Base-by-base conservation (phyloP, 805 yeast species). In the Clavispora santaluciae region DNA sequence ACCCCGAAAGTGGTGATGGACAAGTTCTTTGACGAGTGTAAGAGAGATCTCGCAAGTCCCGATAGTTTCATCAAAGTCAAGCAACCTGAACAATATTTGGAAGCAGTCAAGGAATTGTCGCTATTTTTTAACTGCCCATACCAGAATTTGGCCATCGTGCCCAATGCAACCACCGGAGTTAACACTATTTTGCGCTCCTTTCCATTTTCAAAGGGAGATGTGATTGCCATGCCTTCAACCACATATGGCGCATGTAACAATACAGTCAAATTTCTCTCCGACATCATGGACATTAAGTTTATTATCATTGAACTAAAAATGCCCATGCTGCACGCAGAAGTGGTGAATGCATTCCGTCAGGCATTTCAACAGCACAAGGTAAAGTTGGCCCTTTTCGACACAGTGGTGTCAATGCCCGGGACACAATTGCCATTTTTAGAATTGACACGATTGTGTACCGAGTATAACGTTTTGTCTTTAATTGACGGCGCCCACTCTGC, bases 401-500 rank as follows among this genome's bases (percentile, higher is more conserved):
- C 79, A 17, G 73, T 83, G 22, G 60, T 76, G 17, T 81, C 88
- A 1, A 71, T 74, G 76, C 91, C 93, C 2, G 82, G 82, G 7
- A 73, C 73, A 4, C 50, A 58, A 17, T 49, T 82, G 22, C 91
- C 93, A 1, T 83, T 70, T 56, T 70, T 71, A 44, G 54, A 64
- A 38, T 48, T 83, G 35, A 64, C 70, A 3, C 45, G 55, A 6
- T 50, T 76, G 31, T 78, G 87, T 46, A 56, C 61, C 11, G 57
- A 72, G 37, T 59, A 75, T 36, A 57, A 61, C 11, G 75, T 76
- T 4, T 45, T 79, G 35, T 76, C 86, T 3, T 59, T 81, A 33
- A 71, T 84, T 20, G 91, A 84, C 56, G 91, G 84, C 11, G 91
- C 90, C 5, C 91, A 84, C 54, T 74, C 78, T 1, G 66, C 78